phyloP scores from a whole-genome alignment of 306 rosid species.

The Prunus mongolica region DNA sequence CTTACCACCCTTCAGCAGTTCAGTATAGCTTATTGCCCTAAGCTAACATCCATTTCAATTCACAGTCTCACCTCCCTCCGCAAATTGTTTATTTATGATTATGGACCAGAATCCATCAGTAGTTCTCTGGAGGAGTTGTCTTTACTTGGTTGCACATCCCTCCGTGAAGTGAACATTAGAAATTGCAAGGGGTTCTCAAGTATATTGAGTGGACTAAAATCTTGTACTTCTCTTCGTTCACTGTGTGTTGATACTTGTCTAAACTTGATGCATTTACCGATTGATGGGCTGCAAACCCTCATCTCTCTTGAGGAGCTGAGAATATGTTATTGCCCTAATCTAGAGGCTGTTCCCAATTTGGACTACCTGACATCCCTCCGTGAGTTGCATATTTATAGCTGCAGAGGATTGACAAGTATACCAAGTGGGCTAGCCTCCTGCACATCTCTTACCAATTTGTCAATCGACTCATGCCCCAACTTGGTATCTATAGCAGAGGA shows the following conservation, averaged over 20 bases:
- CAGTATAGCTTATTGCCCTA: neutral
- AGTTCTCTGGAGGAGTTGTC: neutral
- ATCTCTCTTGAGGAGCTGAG: neutral
- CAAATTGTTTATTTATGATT: neutral
- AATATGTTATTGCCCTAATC: fast-evolving
- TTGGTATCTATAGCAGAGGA: neutral
- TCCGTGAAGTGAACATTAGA: neutral
- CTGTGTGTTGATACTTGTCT: fast-evolving
- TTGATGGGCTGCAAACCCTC: neutral
- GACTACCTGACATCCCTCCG: neutral
- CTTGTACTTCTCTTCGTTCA: neutral
- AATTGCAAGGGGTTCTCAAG: neutral
- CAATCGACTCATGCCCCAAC: neutral
- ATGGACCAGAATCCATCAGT: neutral
- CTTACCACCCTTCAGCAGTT: neutral
- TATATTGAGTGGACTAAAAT: neutral
- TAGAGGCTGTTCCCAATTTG: neutral
- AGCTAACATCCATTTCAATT: neutral
- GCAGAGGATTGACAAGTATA: neutral
- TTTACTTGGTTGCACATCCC: neutral
- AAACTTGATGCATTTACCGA: neutral
- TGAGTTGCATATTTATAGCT: fast-evolving
- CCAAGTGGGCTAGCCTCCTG: neutral
- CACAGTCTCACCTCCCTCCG: neutral
- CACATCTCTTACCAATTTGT: neutral